Evolutionary conservation across 78 protist genomes (phyloP), one percentile per base, ranked within the genome.

Genomic region (Dictyostelium discoideum): DNA sequence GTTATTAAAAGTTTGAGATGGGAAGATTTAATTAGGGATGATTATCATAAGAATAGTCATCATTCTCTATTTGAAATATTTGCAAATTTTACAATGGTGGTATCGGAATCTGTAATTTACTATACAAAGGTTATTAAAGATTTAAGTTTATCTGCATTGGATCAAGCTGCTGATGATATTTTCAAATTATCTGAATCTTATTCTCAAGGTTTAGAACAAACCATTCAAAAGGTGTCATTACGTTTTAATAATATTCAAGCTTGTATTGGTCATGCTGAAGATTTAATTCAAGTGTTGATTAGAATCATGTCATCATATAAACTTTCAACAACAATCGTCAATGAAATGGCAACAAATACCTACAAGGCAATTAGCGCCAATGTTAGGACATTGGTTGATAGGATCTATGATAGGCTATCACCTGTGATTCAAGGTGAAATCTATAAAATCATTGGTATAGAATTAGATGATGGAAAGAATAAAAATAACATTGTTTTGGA

Each of bases 241-340:
- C 80, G 95, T 13, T 90, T 90, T 50, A 90, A 90, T 50, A 90
- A 90, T 54, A 90, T 90, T 37, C 95, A 90, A 54, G 95, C 95
- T 9, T 82, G 88, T 54, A 57, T 90, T 7, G 95, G 95, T 32
- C 95, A 90, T 39, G 72, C 87, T 22, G 95, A 90, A 39, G 95
- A 90, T 54, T 69, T 90, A 46, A 90, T 90, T n/a, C 29, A 57
- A 18, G 95, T 90, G 0, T 42, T 90, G 44, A 18, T 82, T 40
- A 24, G 88, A 8, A 80, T 90, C 22, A 90, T 90, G 95, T 22
- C 16, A 1, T 57, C 65, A 5, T 90, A 90, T 39, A 16, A 50
- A 10, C 57, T 90, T 5, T 82, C 89, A 37, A 72, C 87, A 3
- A 29, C 95, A 37, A 90, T 90, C 37, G 95, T 90, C 1, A 80